Conservation (phyloP, 2,329 filamentous ascomycete species). For the Pseudomassariella vexata region DNA sequence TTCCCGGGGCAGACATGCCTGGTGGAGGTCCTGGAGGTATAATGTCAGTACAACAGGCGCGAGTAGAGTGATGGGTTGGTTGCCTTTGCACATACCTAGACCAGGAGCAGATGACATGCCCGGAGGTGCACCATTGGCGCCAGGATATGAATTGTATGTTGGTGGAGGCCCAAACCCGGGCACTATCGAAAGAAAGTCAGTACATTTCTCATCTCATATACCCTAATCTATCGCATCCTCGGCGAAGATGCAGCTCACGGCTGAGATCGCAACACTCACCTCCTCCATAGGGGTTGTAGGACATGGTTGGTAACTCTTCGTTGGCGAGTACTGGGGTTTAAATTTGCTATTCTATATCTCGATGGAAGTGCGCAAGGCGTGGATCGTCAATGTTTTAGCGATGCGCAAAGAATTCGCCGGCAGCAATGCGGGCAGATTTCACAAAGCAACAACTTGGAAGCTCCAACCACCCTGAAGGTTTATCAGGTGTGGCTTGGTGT, state of each 20-base stretch:
- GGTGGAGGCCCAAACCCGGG: slow-evolving; percentile 70
- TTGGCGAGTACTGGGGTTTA: neutral
- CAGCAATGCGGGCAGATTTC: neutral
- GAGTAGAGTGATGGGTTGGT: slow-evolving; percentile 2
- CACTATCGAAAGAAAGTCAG: slow-evolving; percentile 22
- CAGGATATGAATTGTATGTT: slow-evolving; percentile 66
- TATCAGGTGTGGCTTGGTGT: neutral
- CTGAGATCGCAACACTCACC: slow-evolving; percentile 28
- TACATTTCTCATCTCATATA: neutral
- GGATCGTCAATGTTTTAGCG: too few species aligned
- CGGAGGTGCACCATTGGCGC: slow-evolving; percentile 47
- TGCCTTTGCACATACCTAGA: slow-evolving; percentile 56
- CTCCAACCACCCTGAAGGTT: neutral
- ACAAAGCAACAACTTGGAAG: neutral
- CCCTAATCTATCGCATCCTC: neutral
- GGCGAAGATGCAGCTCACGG: neutral
- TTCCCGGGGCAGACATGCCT: slow-evolving; percentile 78
- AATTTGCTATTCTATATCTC: too few species aligned
- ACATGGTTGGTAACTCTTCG: slow-evolving; percentile 30
- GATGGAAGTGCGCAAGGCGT: too few species aligned
- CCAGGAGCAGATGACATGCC: slow-evolving; percentile 75
- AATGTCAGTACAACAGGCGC: slow-evolving; percentile 13
- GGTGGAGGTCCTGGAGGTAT: slow-evolving; percentile 59
- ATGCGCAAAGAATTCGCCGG: slow-evolving; percentile 1
- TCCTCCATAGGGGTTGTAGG: slow-evolving; percentile 56